Percentiles rank a stretch among this genome's conserved stretches.
phyloP scores from a whole-genome alignment of 73 alveolate species.

The Tetrahymena thermophila region DNA sequence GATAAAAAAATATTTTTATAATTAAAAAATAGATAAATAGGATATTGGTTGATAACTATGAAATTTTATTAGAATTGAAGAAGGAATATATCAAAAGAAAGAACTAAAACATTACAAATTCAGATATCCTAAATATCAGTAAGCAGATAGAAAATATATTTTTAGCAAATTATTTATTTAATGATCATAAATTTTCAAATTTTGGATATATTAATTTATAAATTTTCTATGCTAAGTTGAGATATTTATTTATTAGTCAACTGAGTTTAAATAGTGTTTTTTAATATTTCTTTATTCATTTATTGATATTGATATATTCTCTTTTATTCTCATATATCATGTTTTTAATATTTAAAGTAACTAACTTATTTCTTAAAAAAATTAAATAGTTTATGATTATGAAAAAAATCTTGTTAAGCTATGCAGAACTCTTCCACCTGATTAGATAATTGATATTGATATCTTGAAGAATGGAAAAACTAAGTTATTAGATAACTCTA shows the following conservation, averaged over 20 bases:
- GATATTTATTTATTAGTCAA: not conserved
- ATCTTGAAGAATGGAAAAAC: not conserved
- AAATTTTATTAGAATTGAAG: not conserved
- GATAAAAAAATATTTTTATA: not conserved
- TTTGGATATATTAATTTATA: not conserved
- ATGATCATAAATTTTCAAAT: too few species aligned
- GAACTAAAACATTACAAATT: not conserved
- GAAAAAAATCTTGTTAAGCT: not conserved
- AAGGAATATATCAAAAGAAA: not conserved
- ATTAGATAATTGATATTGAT: not conserved
- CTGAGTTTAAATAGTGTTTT: not conserved
- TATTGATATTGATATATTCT: too few species aligned
- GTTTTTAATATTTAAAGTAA: not conserved
- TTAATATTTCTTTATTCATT: too few species aligned
- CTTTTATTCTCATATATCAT: not conserved
- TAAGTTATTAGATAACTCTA: not conserved
- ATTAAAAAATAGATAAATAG: not conserved
- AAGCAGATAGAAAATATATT: not conserved
- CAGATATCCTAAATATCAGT: not conserved
- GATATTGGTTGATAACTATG: not conserved
- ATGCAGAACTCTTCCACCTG: not conserved
- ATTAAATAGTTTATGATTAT: not conserved
- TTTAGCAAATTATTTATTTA: too few species aligned
- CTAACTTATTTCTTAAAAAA: not conserved
- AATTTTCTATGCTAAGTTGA: not conserved